Percentiles rank a stretch among this genome's conserved stretches.
Evolutionary conservation across 129 eudicot species (phyloP).

Genomic region (Ambrosia artemisiifolia): DNA sequence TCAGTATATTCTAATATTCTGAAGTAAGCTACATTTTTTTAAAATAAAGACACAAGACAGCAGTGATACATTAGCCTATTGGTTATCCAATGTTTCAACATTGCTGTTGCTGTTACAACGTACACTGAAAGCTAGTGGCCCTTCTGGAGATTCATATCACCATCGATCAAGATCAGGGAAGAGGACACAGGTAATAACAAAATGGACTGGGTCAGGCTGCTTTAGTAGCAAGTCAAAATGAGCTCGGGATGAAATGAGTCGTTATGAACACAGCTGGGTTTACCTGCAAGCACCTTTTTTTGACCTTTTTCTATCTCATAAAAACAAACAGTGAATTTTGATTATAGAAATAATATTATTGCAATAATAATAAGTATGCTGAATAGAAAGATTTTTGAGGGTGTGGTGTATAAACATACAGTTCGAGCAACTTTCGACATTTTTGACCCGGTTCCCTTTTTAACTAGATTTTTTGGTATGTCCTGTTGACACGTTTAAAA

Average conservation of each 20-base stretch:
- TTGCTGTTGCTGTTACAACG: conserved; percentile 71
- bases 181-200: conserved; percentile 68
- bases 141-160: conserved; percentile 59
- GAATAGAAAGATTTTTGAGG: too few species aligned
- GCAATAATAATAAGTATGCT: too few species aligned
- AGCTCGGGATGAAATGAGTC: too few species aligned
- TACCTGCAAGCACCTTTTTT: not conserved
- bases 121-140: conserved; percentile 67
- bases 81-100: conserved; percentile 90
- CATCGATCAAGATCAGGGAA: conserved; percentile 77
- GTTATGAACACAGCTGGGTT: too few species aligned
- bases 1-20: conserved; percentile 5
- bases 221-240: not conserved
- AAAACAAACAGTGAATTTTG: too few species aligned
- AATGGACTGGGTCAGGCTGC: not conserved
- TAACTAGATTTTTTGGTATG: too few species aligned
- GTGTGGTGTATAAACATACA: too few species aligned
- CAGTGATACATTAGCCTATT: conserved; percentile 74
- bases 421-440: too few species aligned
- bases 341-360: too few species aligned
- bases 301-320: not conserved
- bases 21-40: conserved; percentile 11
- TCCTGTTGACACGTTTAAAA: too few species aligned
- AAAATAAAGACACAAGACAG: conserved; percentile 76
- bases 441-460: too few species aligned